These are phyloP conservation scores for Globisporangium canariense DNA, from an alignment of 352 stramenopile species.

Conservation along the genomic window DNA sequence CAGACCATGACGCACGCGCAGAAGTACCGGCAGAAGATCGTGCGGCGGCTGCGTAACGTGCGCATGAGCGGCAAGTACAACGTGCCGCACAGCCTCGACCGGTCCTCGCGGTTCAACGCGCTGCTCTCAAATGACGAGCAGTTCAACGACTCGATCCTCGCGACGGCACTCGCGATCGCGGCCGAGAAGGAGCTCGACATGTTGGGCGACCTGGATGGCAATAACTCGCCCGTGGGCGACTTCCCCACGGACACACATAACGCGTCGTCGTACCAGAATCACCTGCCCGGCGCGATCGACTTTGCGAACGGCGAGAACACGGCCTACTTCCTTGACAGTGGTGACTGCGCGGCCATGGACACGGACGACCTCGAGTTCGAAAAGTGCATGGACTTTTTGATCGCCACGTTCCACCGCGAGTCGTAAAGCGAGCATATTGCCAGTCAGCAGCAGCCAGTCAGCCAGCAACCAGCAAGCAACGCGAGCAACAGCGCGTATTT, in stretches of 20 bases:
- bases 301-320: slow-evolving; percentile 42
- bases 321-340: slow-evolving; percentile 44
- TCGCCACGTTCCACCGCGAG: slow-evolving; percentile 66
- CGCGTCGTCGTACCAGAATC: slow-evolving; percentile 32
- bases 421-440: slow-evolving; percentile 14
- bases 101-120: slow-evolving; percentile 67
- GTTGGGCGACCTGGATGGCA: slow-evolving; percentile 39
- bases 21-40: slow-evolving; percentile 86
- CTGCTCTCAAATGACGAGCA: slow-evolving; percentile 71
- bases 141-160: slow-evolving; percentile 78
- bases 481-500: slow-evolving; percentile 18
- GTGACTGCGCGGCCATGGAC: slow-evolving; percentile 33
- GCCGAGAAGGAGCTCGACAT: slow-evolving; percentile 68
- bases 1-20: slow-evolving; percentile 84
- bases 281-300: slow-evolving; percentile 41
- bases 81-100: slow-evolving; percentile 64
- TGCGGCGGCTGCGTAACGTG: slow-evolving; percentile 62
- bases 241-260: slow-evolving; percentile 20
- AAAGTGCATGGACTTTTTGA: slow-evolving; percentile 81
- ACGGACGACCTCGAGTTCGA: slow-evolving; percentile 68
- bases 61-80: slow-evolving; percentile 64
- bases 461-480: slow-evolving; percentile 7
- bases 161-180: slow-evolving; percentile 68
- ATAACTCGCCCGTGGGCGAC: slow-evolving; percentile 31
- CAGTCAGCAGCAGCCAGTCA: not conserved